Evolutionary conservation across 768 basidiomycete genomes (phyloP).

Genomic region (Mycena crocata): DNA sequence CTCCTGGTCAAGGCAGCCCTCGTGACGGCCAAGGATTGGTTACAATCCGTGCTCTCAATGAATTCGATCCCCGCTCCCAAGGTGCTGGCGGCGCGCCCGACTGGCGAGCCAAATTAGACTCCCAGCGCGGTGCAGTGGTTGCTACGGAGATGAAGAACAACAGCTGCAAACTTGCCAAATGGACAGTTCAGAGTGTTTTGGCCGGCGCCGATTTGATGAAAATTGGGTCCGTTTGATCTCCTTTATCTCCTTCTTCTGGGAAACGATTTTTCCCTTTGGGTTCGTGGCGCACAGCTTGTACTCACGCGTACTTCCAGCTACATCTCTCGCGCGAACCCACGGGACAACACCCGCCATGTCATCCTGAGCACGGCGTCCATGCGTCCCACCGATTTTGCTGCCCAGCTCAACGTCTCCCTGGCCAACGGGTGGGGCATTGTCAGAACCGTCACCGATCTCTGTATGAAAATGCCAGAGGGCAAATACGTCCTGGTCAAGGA

Average conservation of each 20-base stretch:
- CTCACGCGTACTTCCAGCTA: slow-evolving; percentile 65
- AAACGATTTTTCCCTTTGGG: slow-evolving; percentile 10
- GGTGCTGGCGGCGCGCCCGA: slow-evolving; percentile 97
- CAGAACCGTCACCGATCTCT: slow-evolving; percentile 92
- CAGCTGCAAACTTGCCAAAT: slow-evolving; percentile 95
- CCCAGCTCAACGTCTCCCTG: slow-evolving; percentile 94
- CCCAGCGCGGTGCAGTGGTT: slow-evolving; percentile 96
- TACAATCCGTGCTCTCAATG: slow-evolving; percentile 95
- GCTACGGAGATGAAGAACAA: slow-evolving; percentile 99
- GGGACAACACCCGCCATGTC: slow-evolving; percentile 95
- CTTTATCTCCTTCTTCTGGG: slow-evolving; percentile 26
- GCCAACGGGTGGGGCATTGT: slow-evolving; percentile 99
- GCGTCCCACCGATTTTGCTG: slow-evolving; percentile 94
- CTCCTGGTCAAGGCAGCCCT: slow-evolving; percentile 69
- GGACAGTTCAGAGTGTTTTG: slow-evolving; percentile 95
- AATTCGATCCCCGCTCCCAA: slow-evolving; percentile 91
- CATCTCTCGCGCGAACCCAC: slow-evolving; percentile 93
- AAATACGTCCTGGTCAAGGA: slow-evolving; percentile 98
- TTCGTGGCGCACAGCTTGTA: neutral
- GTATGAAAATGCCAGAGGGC: slow-evolving; percentile 97
- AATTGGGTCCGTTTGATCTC: slow-evolving; percentile 78
- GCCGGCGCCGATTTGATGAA: slow-evolving; percentile 98
- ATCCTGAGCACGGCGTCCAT: slow-evolving; percentile 95
- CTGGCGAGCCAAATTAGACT: slow-evolving; percentile 97
- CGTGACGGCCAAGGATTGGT: slow-evolving; percentile 81